Percentiles rank a stretch among this genome's conserved stretches.
phyloP scores from a whole-genome alignment of 2,329 filamentous ascomycete genomes.

The Colletotrichum tamarilloi region DNA sequence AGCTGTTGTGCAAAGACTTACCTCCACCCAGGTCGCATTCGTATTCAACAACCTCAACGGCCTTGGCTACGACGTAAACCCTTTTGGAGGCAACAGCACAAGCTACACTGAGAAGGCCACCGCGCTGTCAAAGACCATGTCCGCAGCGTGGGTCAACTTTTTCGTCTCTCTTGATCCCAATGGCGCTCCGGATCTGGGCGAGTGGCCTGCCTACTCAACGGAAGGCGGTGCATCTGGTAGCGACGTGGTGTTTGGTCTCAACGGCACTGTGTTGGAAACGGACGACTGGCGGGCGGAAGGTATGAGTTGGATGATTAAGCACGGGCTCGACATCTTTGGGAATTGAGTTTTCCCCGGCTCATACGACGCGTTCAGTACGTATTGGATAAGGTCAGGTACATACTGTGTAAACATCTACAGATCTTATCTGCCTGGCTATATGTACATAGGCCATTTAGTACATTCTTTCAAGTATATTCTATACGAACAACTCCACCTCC shows the following conservation, averaged over 20 bases:
- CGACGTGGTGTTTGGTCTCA: conserved; percentile 43
- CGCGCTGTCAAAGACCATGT: conserved; percentile 43
- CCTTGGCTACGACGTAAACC: conserved; percentile 44
- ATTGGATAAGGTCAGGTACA: too few species aligned
- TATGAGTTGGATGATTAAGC: conserved; percentile 43
- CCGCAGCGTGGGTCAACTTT: conserved; percentile 46
- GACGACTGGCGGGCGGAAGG: conserved; percentile 45
- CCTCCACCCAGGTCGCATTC: conserved; percentile 47
- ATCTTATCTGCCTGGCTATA: not conserved
- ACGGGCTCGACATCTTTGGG: conserved; percentile 43
- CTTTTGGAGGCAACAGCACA: conserved; percentile 43
- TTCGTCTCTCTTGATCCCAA: conserved; percentile 42
- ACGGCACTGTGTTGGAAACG: conserved; percentile 40
- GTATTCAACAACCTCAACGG: conserved; percentile 51
- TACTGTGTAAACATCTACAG: not conserved
- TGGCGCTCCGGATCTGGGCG: conserved; percentile 31
- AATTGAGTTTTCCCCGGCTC: conserved; percentile 34
- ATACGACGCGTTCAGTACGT: not conserved
- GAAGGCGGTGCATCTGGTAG: conserved; percentile 36
- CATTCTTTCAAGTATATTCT: not conserved
- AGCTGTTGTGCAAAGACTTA: not conserved
- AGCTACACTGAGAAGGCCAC: conserved; percentile 40
- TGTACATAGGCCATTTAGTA: not conserved
- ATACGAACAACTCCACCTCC: not conserved
- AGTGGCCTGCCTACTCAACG: conserved; percentile 43